These are phyloP conservation scores for Buxus sempervirens DNA, from an alignment of 164 flowering plant species.

Conservation along the genomic window DNA sequence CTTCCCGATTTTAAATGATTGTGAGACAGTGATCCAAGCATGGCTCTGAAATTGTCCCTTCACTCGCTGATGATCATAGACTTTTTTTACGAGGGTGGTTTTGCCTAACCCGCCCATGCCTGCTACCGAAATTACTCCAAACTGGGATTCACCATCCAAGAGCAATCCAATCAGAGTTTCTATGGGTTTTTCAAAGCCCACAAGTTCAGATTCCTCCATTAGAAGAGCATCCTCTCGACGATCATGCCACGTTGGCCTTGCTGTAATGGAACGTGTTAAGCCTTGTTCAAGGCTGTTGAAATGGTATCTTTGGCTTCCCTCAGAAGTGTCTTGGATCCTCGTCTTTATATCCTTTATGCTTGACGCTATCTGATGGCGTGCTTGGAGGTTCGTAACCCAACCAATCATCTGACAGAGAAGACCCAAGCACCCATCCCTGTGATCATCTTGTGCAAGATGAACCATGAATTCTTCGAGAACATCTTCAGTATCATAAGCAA, in stretches of 20 bases:
- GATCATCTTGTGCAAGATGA: neutral
- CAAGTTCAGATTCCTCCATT: neutral
- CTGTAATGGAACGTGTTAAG: neutral
- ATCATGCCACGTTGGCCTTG: neutral
- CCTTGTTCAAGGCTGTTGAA: neutral
- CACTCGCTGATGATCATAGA: neutral
- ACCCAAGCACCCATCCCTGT: neutral
- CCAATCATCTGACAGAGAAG: neutral
- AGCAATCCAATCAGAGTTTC: neutral
- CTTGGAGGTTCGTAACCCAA: neutral
- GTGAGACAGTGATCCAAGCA: neutral
- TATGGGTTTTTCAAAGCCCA: neutral
- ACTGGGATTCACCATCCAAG: neutral
- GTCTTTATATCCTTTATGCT: neutral
- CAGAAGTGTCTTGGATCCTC: neutral
- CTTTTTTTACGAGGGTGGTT: neutral
- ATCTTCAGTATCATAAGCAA: neutral
- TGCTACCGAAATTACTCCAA: neutral
- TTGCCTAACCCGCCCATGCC: neutral
- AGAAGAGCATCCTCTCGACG: neutral
- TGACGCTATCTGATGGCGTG: neutral
- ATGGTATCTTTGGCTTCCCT: neutral
- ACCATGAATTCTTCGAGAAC: neutral
- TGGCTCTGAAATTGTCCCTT: neutral
- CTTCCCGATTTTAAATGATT: neutral